Evolutionary conservation across 73 alveolate species (phyloP).

Genomic region (Paramecium sonneborni): DNA sequence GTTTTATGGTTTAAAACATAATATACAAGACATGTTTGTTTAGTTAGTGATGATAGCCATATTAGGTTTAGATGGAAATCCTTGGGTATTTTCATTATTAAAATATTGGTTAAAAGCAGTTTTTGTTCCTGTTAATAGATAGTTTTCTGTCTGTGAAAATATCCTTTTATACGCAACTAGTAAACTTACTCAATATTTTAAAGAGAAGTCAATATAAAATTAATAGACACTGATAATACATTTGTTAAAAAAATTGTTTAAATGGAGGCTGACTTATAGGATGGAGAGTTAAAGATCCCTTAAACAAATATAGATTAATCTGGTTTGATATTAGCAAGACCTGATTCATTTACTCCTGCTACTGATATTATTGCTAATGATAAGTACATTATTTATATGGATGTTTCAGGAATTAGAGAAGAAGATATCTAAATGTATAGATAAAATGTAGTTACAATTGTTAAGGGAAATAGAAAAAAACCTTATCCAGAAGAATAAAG

Average conservation of each 20-base stretch:
- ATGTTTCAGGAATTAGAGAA: slow-evolving; percentile 55
- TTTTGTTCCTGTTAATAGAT: slow-evolving; percentile 43
- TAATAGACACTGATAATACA: neutral
- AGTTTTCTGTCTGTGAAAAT: slow-evolving; percentile 38
- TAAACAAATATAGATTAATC: slow-evolving; percentile 19
- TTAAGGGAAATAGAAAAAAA: slow-evolving; percentile 52
- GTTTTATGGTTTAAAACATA: slow-evolving; percentile 67
- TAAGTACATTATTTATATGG: slow-evolving; percentile 50
- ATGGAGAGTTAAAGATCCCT: neutral
- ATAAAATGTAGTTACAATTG: slow-evolving; percentile 49
- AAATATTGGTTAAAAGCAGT: slow-evolving; percentile 61
- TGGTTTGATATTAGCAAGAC: slow-evolving; percentile 49
- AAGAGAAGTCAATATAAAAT: slow-evolving; percentile 24
- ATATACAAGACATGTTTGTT: slow-evolving; percentile 63
- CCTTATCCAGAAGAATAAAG: slow-evolving; percentile 32
- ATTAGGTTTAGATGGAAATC: slow-evolving; percentile 43
- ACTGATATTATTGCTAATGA: slow-evolving; percentile 59
- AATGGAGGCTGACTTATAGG: slow-evolving; percentile 10
- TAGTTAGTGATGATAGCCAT: slow-evolving; percentile 40
- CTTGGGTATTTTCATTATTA: slow-evolving; percentile 28
- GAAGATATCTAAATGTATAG: slow-evolving; percentile 52
- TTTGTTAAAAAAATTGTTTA: neutral
- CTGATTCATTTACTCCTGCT: slow-evolving; percentile 60
- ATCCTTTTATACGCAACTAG: slow-evolving; percentile 17
- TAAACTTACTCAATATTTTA: slow-evolving; percentile 19